Evolutionary conservation across 208 protist genomes (phyloP), one percentile per base, ranked within the genome.

Genomic region (Leptomonas pyrrhocoris): DNA sequence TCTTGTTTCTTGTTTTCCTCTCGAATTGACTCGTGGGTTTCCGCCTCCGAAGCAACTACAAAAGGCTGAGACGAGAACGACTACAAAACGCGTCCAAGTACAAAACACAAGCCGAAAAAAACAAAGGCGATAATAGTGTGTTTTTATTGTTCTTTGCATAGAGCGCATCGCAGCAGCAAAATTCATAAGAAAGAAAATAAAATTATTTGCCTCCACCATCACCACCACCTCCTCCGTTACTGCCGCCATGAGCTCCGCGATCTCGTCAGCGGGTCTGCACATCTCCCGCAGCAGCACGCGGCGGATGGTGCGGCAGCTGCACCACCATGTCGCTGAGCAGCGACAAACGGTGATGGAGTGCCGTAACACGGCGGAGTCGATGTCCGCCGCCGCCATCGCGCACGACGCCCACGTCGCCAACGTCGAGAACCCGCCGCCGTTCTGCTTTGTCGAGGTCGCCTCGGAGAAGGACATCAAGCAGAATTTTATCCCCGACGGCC

Each of bases 381-480:
- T 93, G 61, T 88, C 84, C 4, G 82, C 69, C 8, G 79, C 79
- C 19, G 83, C 67, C 38, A 81, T 72, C 38, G 62, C 70, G 16
- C 61, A 68, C 55, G 55, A 54, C 43, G 27, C 48, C 3, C 54
- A 30, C 48, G 59, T 53, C 31, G 50, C n/a, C n/a, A 7, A 61
- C 42, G 58, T 28, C 45, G 30, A 56, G 16, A 28, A 51, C 54
- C 46, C 57, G 0, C 58, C 72, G 49, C 69, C 74, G 25, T 46
- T 83, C 30, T 92, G 83, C 72, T 93, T 93, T 60, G 73, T 80
- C 2, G 85, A 90, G 65, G 85, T 91, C 0, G 85, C 84, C 0
- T 70, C 79, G 0, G 87, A 90, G 43, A 74, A 64, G 45, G 74
- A 89, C 34, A 58, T 94, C 16, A 69, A 80, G 57, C 79, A 83